Evolutionary conservation across 1,139 yeast genomes (phyloP).

Genomic region (Diutina pseudorugosa): DNA sequence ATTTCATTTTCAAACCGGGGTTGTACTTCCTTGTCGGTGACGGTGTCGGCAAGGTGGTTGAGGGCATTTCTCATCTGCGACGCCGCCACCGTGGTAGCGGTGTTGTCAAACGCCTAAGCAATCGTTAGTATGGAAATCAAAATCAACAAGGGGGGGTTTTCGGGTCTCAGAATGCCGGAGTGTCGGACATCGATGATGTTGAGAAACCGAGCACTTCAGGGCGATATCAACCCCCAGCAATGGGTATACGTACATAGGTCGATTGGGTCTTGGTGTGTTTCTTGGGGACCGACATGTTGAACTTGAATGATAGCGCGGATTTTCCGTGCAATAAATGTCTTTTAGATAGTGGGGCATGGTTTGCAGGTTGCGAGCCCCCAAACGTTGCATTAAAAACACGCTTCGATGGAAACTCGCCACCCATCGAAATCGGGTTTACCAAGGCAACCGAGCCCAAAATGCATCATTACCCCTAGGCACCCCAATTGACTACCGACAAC

Average conservation of each 20-base stretch:
- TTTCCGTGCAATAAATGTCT: neutral
- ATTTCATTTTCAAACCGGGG: conserved; percentile 73
- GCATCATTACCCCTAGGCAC: no score
- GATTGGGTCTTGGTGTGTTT: conserved; percentile 70
- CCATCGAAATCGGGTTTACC: no score
- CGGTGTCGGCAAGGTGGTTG: conserved; percentile 78
- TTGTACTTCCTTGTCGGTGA: conserved; percentile 44
- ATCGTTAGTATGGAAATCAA: conserved; percentile 12
- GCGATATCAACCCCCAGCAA: neutral
- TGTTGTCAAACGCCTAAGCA: conserved; percentile 76
- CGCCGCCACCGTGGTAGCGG: conserved; percentile 93
- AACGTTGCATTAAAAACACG: neutral
- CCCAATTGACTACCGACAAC: no score
- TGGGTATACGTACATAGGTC: conserved; percentile 37
- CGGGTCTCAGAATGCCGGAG: neutral
- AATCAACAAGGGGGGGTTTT: neutral
- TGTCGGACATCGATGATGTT: neutral
- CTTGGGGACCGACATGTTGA: conserved; percentile 16
- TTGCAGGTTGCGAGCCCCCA: neutral
- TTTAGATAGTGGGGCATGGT: neutral
- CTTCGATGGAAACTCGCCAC: neutral
- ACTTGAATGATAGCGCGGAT: neutral
- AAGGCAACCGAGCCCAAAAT: no score
- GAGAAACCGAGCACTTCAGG: neutral
- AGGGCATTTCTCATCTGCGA: conserved; percentile 96